Conservation (phyloP, 2,329 filamentous ascomycete genomes). For the Colletotrichum trifolii region DNA sequence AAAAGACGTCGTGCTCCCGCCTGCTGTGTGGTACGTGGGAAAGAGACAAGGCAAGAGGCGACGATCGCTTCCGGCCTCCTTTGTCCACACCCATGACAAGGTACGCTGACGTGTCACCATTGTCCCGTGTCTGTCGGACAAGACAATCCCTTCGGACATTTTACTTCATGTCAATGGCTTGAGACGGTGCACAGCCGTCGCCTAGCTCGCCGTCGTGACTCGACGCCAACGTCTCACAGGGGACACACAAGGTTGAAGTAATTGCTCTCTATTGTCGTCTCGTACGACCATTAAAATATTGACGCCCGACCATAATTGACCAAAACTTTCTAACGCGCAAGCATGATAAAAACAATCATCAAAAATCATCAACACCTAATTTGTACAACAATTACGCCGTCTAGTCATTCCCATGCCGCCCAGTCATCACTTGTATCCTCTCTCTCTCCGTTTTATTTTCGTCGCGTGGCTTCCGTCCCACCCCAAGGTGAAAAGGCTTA, state of each 20-base stretch:
- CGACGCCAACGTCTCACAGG: not conserved
- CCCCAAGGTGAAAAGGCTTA: conserved; percentile 38
- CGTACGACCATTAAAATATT: conserved; percentile 23
- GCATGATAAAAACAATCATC: conserved; percentile 28
- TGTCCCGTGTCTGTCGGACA: not conserved
- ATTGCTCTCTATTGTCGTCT: conserved; percentile 33
- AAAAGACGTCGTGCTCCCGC: conserved; percentile 7
- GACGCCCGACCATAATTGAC: conserved; percentile 22
- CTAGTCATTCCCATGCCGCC: conserved; percentile 29
- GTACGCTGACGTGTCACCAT: conserved; percentile 28
- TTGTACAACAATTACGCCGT: conserved; percentile 35
- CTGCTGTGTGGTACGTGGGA: too few relatives aligned
- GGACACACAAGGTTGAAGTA: conserved; percentile 9
- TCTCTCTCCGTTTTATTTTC: conserved; percentile 9
- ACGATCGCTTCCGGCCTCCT: too few relatives aligned
- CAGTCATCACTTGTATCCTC: conserved; percentile 14
- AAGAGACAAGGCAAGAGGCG: too few relatives aligned
- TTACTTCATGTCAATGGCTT: not conserved
- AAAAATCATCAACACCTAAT: conserved; percentile 21
- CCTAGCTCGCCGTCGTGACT: conserved; percentile 1
- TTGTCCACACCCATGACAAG: too few relatives aligned
- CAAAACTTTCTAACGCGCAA: conserved; percentile 19
- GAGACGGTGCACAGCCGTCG: not conserved
- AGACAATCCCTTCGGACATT: conserved; percentile 6
- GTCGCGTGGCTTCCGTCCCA: conserved; percentile 33